Base-by-base conservation (phyloP, 805 yeast species). In the Starmera quercuum region DNA sequence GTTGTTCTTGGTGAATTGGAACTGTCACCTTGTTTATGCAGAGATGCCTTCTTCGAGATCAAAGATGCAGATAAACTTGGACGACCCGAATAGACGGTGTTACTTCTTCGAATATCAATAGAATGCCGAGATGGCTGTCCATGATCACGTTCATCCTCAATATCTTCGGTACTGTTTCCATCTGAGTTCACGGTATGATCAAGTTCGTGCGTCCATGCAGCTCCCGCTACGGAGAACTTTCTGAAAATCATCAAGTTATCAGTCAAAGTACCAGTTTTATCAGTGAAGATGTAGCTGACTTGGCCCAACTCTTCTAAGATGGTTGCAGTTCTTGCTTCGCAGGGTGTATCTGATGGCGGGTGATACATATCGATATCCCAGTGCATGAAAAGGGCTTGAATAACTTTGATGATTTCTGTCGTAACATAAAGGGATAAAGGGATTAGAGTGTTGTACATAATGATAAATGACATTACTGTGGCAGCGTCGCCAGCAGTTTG, bases 281-380 rank as follows among this genome's bases (percentile, higher is more conserved):
- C 99, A 39, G 95, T 83, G 55, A 92, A 92, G 4, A 92, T 72
- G 52, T 90, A 88, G 31, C 95, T 81, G 1, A 94, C 97, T 54
- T 92, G 99, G 3, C 99, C 99, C 47, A 92, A 64, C 58, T 92
- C 98, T 54, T 92, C 99, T 43, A 92, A 71, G 44, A 92, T 86
- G 0, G 97, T 84, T 0, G 97, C 95, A 0, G 97, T 88, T 53
- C 90, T 78, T 0, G 96, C 94, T 47, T 84, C 95, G 31, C 95
- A 90, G 0, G 95, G 95, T 0, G 95, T 92, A 49, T 92, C 75
- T 7, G 86, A 71, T 21, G 75, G 82, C 13, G 66, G 66, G 53
- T 92, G 85, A 50, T 90, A 92, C 95, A 92, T 86, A 58, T 94
- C 97, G 31, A 92, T 74, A 58, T 92, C 98, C 73, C 78, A 78